Base-by-base conservation (phyloP, 108 stramenopile genomes). In the Cylindrotheca closterium region DNA sequence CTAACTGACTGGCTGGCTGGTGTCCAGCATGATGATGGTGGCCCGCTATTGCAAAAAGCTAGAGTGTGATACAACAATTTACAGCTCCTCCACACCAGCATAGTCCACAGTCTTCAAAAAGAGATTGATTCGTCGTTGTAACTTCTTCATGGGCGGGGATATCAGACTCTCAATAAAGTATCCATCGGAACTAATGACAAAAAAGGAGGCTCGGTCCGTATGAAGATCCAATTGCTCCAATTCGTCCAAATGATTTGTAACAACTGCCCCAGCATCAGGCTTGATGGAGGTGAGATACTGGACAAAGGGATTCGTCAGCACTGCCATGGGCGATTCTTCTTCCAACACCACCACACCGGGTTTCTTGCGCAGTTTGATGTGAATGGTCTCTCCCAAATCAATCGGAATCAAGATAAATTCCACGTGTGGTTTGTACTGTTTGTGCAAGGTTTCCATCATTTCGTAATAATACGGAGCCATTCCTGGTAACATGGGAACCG, bases 121-220 rank as follows among this genome's bases (percentile, higher is more conserved):
- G 7, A 66, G 19, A 1, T 32, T 30, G 42, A 74, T 67, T 18
- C 18, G 48, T 60, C 55, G 58, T 60, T 74, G 47, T 8, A 74
- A 59, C 17, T 27, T 29, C 22, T 28, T 49, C 65, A 74, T 60
- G 58, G 65, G 47, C n/a, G 73, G 73, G 18, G 42, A 57, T 4
- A 56, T 74, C 46, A 74, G 28, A 25, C 65, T 31, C 25, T 74
- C 73, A 15, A 74, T 50, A 55, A 57, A 74, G 25, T 61, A 61
- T 24, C 73, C 73, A 54, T 74, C 73, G 24, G 73, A 55, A 47
- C 73, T 74, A 46, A 74, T 58, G n/a, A 74, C 47, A 33, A 66
- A 74, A 2, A 74, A 31, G 12, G 61, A 56, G 1, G 58, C 53
- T 23, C 73, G 65, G 49, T 74, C 73, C 21, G 45, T 60, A 27